These are phyloP conservation scores for Cupressus sempervirens DNA, from an alignment of 75 land plant genomes.

Conservation along the genomic window DNA sequence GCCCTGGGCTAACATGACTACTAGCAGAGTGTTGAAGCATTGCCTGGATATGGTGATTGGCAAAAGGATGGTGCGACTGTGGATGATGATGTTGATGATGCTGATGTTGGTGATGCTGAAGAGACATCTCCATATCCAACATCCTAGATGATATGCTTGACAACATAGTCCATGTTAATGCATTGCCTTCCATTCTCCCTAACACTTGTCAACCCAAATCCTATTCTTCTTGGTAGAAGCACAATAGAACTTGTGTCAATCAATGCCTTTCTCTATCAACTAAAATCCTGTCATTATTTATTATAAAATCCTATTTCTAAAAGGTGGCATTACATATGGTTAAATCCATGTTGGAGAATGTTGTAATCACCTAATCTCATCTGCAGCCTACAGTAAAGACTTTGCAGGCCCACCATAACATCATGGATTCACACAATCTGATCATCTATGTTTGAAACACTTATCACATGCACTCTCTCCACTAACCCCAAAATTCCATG, in stretches of 20 bases:
- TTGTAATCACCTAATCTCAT: no score
- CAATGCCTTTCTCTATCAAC: not conserved
- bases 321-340: no score
- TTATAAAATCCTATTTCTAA: no score
- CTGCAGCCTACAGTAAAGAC: no score
- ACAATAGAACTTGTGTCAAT: not conserved
- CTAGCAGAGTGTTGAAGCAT: conserved; percentile 15
- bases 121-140: conserved; percentile 11
- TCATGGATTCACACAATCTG: no score
- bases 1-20: conserved; percentile 9
- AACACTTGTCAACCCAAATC: not conserved
- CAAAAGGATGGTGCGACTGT: conserved; percentile 5
- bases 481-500: no score
- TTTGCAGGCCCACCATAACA: no score
- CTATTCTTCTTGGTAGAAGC: not conserved
- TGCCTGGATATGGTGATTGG: conserved; percentile 14
- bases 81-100: not conserved
- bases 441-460: no score
- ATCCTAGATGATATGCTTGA: conserved; percentile 17
- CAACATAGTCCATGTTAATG: conserved; percentile 12
- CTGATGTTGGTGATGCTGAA: conserved; percentile 17
- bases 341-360: no score
- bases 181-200: conserved; percentile 19
- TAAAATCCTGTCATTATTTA: no score
- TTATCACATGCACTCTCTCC: no score